These are phyloP conservation scores for Cucumis cinereus DNA, from an alignment of 306 rosid species.

Conservation along the genomic window DNA sequence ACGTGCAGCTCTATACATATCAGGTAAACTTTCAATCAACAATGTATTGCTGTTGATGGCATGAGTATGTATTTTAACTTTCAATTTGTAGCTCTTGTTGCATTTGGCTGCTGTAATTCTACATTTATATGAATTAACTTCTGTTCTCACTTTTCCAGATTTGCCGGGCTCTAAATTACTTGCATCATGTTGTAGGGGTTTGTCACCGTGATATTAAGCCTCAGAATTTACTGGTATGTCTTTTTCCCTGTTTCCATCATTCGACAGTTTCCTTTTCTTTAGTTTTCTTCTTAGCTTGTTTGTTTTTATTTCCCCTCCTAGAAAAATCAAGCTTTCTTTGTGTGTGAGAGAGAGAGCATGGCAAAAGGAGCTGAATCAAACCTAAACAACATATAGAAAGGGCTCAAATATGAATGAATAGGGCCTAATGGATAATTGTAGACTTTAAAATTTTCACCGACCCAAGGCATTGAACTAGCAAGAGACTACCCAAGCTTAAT, in stretches of 20 bases:
- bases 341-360: background rate
- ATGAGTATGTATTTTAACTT: background rate
- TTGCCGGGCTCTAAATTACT: conserved; percentile 75
- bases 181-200: conserved; percentile 72
- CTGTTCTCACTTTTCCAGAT: conserved; percentile 47
- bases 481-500: background rate
- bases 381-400: background rate
- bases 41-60: background rate
- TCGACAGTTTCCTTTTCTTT: background rate
- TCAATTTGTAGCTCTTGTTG: background rate
- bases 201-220: conserved; percentile 98
- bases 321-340: background rate
- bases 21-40: conserved; percentile 36
- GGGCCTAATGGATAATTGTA: background rate
- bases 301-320: background rate
- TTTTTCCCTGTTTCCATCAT: background rate
- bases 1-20: conserved; percentile 65
- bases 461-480: background rate
- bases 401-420: background rate
- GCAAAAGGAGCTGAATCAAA: background rate
- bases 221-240: conserved; percentile 67
- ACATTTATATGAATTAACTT: background rate
- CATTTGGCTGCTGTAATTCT: background rate
- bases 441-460: background rate
- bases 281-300: background rate